Percentiles rank a stretch among this genome's conserved stretches.
Conservation (phyloP, 495 filamentous ascomycete species). For the Talaromyces thailandensis region DNA sequence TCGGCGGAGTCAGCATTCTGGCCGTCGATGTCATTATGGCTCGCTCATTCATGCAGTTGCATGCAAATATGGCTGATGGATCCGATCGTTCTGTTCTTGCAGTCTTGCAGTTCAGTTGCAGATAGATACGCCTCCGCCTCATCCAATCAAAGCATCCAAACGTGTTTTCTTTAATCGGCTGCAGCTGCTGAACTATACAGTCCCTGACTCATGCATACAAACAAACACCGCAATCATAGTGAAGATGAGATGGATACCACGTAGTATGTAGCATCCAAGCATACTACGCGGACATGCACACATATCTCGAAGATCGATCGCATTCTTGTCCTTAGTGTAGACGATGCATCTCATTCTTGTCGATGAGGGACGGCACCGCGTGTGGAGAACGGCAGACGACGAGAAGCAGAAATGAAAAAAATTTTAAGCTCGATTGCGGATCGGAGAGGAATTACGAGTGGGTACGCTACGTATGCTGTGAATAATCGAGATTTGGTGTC, state of each 20-base stretch:
- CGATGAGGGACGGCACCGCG: background rate
- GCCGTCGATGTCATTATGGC: slow-evolving; percentile 13
- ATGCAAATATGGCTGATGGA: background rate
- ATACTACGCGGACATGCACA: background rate
- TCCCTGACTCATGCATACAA: background rate
- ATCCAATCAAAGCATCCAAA: background rate
- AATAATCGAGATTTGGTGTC: background rate
- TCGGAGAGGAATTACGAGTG: background rate
- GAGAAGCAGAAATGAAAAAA: background rate
- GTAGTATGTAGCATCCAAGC: background rate
- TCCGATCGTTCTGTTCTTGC: background rate
- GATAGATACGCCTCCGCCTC: background rate
- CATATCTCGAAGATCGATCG: background rate
- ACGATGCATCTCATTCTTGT: background rate
- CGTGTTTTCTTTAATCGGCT: background rate
- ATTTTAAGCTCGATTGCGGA: background rate
- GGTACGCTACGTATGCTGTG: background rate
- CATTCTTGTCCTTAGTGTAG: background rate
- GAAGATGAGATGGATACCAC: background rate
- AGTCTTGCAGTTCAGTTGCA: too few relatives aligned
- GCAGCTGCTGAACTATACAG: background rate
- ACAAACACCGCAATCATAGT: background rate
- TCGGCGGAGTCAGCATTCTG: slow-evolving; percentile 10
- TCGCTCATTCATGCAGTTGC: background rate
- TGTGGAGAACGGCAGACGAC: background rate